Evolutionary conservation across 805 yeast species (phyloP).

Genomic region (Torulaspora indica): DNA sequence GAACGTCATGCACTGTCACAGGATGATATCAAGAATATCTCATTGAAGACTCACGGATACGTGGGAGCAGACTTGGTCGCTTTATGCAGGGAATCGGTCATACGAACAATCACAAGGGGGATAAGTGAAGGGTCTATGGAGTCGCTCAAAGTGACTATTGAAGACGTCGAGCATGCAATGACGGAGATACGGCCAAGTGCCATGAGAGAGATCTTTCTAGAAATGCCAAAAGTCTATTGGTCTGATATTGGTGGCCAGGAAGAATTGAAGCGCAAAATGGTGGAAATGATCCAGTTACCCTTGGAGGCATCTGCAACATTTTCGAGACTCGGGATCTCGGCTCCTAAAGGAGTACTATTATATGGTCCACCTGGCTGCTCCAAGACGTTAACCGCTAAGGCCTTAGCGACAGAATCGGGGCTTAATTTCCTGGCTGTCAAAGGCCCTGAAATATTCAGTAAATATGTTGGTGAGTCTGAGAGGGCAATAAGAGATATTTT

Average conservation of each 20-base stretch:
- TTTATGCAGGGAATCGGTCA: constrained; percentile 79
- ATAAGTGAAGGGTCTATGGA: constrained; percentile 29
- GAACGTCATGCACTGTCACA: constrained; percentile 47
- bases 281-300: constrained; percentile 91
- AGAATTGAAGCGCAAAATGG: constrained; percentile 69
- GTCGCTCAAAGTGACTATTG: constrained; percentile 44
- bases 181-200: constrained; percentile 90
- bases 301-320: constrained; percentile 77
- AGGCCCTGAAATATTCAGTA: constrained; percentile 94
- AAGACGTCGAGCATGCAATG: constrained; percentile 68
- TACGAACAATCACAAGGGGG: constrained; percentile 71
- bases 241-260: constrained; percentile 94
- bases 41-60: constrained; percentile 87
- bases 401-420: constrained; percentile 92
- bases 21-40: constrained; percentile 56
- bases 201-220: constrained; percentile 91
- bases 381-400: constrained; percentile 90
- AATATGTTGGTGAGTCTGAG: constrained; percentile 95
- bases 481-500: constrained; percentile 89
- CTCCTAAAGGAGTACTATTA: constrained; percentile 88
- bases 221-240: constrained; percentile 93
- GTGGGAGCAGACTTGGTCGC: constrained; percentile 96
- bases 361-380: constrained; percentile 99
- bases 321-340: constrained; percentile 67
- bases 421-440: constrained; percentile 90